Evolutionary conservation across 1,284 basidiomycete genomes (phyloP), one percentile per base, ranked within the genome.

Genomic region (Ceratobasidium sp.): DNA sequence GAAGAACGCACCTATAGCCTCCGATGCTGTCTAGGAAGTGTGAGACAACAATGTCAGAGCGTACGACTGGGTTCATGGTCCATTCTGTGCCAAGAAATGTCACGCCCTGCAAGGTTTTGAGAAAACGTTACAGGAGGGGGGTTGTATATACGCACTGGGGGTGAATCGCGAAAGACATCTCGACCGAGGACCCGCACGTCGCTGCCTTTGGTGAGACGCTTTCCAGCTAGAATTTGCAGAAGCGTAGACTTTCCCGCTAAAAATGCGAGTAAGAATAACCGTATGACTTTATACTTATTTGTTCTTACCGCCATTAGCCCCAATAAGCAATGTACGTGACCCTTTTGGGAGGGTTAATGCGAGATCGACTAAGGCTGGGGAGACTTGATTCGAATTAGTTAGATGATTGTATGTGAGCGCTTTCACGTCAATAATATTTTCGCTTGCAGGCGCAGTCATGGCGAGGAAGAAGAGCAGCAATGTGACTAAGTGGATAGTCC

Each of bases 61-160:
- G 89, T 1, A 99, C 97, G 63, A 98, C 96, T 0, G 96, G 96
- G 82, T 98, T 98, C 89, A 93, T 93, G 4, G 95, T 95, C 94
- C 93, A 96, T 83, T 96, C 94, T 0, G 94, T 94, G 67, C 96
- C 96, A 28, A 99, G 88, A 80, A 96, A 97, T 9, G 95, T 93
- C 28, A 98, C 88, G 8, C 93, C 93, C 55, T 87, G 57, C 3
- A 49, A 35, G 23, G 54, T 69, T 69, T 67, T 52, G 16, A 38
- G 49, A 21, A 43, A 64, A 61, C 44, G 41, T 14, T 28, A 13
- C 38, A 23, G 43, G 49, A 1, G 44, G 32, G 62, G 50, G 38
- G 23, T 28, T 30, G 77, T 88, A 83, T 71, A 88, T 86, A 77
- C 82, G 72, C 63, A 83, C 83, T 18, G 79, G 79, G 0, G 85